Evolutionary conservation across 805 yeast genomes (phyloP).

Genomic region (Starmerella floris): DNA sequence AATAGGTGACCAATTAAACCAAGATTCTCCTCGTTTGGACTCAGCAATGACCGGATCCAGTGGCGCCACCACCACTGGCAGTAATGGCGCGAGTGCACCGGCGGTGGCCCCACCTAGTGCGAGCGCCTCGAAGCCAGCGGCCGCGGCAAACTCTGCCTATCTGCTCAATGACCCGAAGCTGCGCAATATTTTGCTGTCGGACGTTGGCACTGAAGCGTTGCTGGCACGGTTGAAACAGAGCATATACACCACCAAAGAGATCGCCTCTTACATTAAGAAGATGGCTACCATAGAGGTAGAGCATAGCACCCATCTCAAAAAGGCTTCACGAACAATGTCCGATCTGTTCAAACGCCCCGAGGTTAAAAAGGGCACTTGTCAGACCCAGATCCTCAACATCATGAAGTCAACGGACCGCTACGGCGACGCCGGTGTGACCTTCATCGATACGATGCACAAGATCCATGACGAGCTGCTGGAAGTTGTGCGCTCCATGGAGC

Average conservation of each 20-base stretch:
- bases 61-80: no score
- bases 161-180: constrained; percentile 28
- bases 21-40: no score
- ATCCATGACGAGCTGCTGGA: constrained; percentile 79
- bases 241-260: constrained; percentile 71
- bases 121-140: no score
- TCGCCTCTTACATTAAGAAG: constrained; percentile 62
- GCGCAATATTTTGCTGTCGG: constrained; percentile 27
- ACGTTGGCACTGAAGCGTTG: constrained; percentile 57
- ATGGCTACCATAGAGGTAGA: constrained; percentile 69
- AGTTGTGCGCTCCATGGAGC: constrained; percentile 53
- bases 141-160: constrained; percentile 21
- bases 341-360: constrained; percentile 36
- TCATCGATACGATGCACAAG: constrained; percentile 61
- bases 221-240: constrained; percentile 65
- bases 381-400: constrained; percentile 50
- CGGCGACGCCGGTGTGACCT: constrained; percentile 57
- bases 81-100: no score
- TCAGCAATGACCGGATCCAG: no score
- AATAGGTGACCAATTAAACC: no score
- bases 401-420: constrained; percentile 68
- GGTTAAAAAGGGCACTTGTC: constrained; percentile 53
- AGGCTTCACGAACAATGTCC: constrained; percentile 48
- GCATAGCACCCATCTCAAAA: constrained; percentile 57
- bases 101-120: no score